Percentiles rank a stretch among this genome's conserved stretches.
These are phyloP conservation scores for Isabelozyma heimii DNA, from an alignment of 805 yeast genomes.

Conservation along the genomic window DNA sequence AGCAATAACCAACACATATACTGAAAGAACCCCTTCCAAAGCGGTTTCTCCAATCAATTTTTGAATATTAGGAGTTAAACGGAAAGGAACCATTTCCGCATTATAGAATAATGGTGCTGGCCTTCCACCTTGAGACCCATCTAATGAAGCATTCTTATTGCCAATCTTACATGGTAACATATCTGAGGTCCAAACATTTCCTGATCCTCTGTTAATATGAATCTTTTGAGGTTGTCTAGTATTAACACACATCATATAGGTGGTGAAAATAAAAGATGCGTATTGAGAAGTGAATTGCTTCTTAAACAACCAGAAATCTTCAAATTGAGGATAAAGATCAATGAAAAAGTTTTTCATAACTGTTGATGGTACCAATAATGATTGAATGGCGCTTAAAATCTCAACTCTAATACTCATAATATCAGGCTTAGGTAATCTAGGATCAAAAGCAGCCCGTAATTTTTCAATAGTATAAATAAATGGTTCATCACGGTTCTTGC, in stretches of 20 bases:
- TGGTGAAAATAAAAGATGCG: conserved; percentile 88
- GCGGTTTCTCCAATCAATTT: conserved; percentile 92
- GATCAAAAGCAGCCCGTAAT: conserved; percentile 89
- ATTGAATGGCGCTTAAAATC: conserved; percentile 85
- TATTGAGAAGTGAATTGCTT: conserved; percentile 93
- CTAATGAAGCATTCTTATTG: conserved; percentile 47
- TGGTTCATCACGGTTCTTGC: conserved; percentile 84
- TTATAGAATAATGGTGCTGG: conserved; percentile 84
- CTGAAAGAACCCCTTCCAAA: conserved; percentile 86
- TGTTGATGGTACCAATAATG: conserved; percentile 79
- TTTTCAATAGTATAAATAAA: conserved; percentile 82
- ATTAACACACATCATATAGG: conserved; percentile 92
- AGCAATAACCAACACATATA: conserved; percentile 80
- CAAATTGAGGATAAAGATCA: conserved; percentile 68
- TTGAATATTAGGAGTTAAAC: conserved; percentile 95
- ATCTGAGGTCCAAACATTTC: conserved; percentile 90
- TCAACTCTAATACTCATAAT: conserved; percentile 85
- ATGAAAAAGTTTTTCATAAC: conserved; percentile 78
- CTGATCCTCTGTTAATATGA: conserved; percentile 74
- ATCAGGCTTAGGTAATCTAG: conserved; percentile 91
- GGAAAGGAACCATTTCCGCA: conserved; percentile 91
- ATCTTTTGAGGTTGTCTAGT: conserved; percentile 93
- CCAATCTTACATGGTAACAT: conserved; percentile 89
- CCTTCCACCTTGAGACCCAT: conserved; percentile 47
- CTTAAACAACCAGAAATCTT: conserved; percentile 96